Percentiles rank a stretch among this genome's conserved stretches.
phyloP scores from a whole-genome alignment of 1,139 yeast genomes.

The Waltiozyma solani region DNA sequence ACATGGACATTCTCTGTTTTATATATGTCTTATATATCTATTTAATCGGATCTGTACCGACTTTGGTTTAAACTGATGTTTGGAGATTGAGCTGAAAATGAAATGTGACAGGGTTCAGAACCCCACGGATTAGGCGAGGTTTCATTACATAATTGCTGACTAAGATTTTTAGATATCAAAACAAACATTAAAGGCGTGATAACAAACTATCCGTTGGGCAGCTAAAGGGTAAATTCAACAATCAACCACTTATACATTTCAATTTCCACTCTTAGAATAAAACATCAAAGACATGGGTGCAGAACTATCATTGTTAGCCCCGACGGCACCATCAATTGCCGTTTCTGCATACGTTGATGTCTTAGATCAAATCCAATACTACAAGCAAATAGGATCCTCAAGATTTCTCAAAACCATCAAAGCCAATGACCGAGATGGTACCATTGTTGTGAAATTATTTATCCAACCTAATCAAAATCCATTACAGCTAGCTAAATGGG shows the following conservation, averaged over 20 bases:
- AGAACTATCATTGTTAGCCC: constrained; percentile 74
- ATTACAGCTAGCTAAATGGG: constrained; percentile 28
- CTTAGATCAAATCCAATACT: constrained; percentile 62
- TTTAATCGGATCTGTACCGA: too few relatives aligned
- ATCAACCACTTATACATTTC: background rate
- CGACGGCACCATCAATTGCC: constrained; percentile 88
- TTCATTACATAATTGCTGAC: too few relatives aligned
- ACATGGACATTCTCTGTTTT: too few relatives aligned
- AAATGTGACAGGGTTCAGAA: too few relatives aligned
- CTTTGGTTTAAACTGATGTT: too few relatives aligned
- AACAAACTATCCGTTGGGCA: too few relatives aligned
- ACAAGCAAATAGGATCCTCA: constrained; percentile 58
- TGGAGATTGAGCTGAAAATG: too few relatives aligned
- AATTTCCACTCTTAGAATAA: too few relatives aligned
- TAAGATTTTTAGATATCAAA: too few relatives aligned
- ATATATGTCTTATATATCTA: too few relatives aligned
- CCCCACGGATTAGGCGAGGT: too few relatives aligned
- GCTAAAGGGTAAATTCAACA: background rate
- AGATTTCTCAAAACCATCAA: constrained; percentile 81
- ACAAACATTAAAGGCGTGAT: too few relatives aligned
- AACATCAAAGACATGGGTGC: constrained; percentile 62
- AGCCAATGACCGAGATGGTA: constrained; percentile 61
- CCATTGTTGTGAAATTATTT: constrained; percentile 68
- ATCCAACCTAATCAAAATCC: constrained; percentile 54
- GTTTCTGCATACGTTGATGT: constrained; percentile 83